These are phyloP conservation scores for Dothistroma septosporum DNA, from an alignment of 2,329 filamentous ascomycete genomes.

Conservation along the genomic window DNA sequence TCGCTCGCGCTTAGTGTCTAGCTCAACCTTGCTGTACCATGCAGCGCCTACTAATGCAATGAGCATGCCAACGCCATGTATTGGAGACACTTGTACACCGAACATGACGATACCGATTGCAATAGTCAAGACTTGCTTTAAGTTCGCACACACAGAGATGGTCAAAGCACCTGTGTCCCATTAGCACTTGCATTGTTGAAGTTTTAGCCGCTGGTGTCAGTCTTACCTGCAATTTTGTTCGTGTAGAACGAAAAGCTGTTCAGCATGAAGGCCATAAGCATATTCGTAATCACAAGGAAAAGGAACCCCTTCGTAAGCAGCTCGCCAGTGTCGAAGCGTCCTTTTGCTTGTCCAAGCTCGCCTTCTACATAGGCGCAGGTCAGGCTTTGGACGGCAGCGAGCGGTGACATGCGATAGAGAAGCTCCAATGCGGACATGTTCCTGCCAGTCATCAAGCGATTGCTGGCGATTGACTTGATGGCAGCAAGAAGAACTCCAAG, in stretches of 20 bases:
- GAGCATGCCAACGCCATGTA: slow-evolving; percentile 52
- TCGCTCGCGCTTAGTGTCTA: slow-evolving; percentile 34
- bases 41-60: slow-evolving; percentile 54
- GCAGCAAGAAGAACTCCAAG: slow-evolving; percentile 36
- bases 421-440: slow-evolving; percentile 58
- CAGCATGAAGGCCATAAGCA: slow-evolving; percentile 32
- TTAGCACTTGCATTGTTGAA: too few relatives aligned
- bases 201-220: too few relatives aligned
- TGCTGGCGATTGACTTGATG: slow-evolving; percentile 59
- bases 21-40: slow-evolving; percentile 56
- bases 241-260: slow-evolving; percentile 35
- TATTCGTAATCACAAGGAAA: slow-evolving; percentile 20
- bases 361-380: slow-evolving; percentile 51
- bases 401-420: slow-evolving; percentile 58
- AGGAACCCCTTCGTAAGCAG: background rate
- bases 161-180: slow-evolving; percentile 24
- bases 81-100: slow-evolving; percentile 25
- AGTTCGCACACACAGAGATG: slow-evolving; percentile 33
- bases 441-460: slow-evolving; percentile 61
- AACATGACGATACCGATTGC: slow-evolving; percentile 34
- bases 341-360: background rate
- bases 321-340: slow-evolving; percentile 1
- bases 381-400: slow-evolving; percentile 55
- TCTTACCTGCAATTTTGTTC: slow-evolving; percentile 32
- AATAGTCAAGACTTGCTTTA: slow-evolving; percentile 36